Evolutionary conservation across 177 flowering plant genomes (phyloP).

Genomic region (Tripterygium wilfordii): DNA sequence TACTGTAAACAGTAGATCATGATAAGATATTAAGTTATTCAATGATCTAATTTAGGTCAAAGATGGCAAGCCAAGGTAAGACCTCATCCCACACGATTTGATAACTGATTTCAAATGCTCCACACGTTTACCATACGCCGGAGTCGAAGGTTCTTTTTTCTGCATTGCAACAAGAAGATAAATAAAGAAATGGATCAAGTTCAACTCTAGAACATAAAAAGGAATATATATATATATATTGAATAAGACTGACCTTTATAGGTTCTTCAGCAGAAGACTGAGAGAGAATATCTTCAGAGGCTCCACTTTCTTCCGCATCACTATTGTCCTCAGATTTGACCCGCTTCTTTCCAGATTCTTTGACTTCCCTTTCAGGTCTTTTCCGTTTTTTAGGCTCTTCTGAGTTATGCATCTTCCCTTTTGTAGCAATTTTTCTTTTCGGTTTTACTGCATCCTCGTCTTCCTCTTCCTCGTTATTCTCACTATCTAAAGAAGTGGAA

Average conservation of each 20-base stretch:
- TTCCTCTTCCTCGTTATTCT: slow-evolving; percentile 37
- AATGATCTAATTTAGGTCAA: neutral
- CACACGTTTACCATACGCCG: slow-evolving; percentile 72
- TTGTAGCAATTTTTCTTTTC: slow-evolving; percentile 36
- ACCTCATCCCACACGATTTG: slow-evolving; percentile 94
- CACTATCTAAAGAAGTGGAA: slow-evolving; percentile 38
- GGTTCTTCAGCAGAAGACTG: slow-evolving; percentile 58
- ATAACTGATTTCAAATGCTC: slow-evolving; percentile 82
- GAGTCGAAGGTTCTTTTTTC: slow-evolving; percentile 60
- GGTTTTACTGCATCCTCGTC: slow-evolving; percentile 36
- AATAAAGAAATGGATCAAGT: too few relatives aligned
- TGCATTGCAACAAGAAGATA: slow-evolving; percentile 21
- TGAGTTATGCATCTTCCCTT: slow-evolving; percentile 30
- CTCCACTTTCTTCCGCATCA: slow-evolving; percentile 44
- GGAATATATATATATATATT: too few relatives aligned
- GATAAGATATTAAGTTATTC: neutral
- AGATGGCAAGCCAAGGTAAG: slow-evolving; percentile 4
- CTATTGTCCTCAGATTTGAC: slow-evolving; percentile 31
- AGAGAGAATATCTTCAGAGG: slow-evolving; percentile 49
- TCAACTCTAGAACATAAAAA: too few relatives aligned
- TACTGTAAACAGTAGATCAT: slow-evolving; percentile 30
- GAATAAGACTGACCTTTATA: too few relatives aligned
- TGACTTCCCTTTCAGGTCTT: slow-evolving; percentile 29
- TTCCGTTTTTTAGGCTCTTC: slow-evolving; percentile 49
- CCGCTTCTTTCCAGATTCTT: slow-evolving; percentile 38